Evolutionary conservation across 331 rosid genomes (phyloP).

Genomic region (Cydonia oblonga): DNA sequence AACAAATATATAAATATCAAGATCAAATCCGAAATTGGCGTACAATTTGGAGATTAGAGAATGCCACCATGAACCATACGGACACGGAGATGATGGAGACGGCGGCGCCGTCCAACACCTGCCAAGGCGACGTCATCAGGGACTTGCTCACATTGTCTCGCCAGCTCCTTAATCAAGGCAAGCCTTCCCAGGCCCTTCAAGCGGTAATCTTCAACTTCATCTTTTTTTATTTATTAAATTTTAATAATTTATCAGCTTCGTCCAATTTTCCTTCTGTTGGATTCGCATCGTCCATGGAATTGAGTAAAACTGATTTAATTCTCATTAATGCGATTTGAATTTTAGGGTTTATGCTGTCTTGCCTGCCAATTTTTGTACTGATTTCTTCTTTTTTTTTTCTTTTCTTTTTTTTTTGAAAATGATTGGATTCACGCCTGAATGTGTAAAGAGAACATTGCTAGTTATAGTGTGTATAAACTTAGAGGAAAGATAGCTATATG

Average conservation of each 20-base stretch:
- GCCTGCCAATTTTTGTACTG: neutral
- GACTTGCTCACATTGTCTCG: slow-evolving; percentile 76
- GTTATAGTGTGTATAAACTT: neutral
- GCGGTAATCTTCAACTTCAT: slow-evolving; percentile 38
- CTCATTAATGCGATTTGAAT: neutral
- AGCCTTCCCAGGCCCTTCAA: slow-evolving; percentile 85
- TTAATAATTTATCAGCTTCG: neutral
- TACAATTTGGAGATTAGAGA: neutral
- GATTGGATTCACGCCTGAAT: neutral
- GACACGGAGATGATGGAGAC: slow-evolving; percentile 40
- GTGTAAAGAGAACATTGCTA: neutral
- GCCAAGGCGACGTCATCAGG: slow-evolving; percentile 22
- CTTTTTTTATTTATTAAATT: neutral
- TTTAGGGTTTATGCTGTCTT: neutral
- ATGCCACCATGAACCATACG: slow-evolving; percentile 13
- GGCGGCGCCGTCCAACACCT: slow-evolving; percentile 12
- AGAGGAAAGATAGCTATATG: neutral
- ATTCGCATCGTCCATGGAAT: neutral
- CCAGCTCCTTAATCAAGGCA: slow-evolving; percentile 68
- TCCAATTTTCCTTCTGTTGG: neutral
- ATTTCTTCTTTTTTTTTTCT: no score
- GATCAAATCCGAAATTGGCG: neutral
- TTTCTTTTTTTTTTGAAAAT: neutral
- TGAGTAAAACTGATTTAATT: neutral
- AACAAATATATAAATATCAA: neutral